Percentiles rank a stretch among this genome's conserved stretches.
Conservation (phyloP, 768 basidiomycete genomes). For the Naganishia antarctica region DNA sequence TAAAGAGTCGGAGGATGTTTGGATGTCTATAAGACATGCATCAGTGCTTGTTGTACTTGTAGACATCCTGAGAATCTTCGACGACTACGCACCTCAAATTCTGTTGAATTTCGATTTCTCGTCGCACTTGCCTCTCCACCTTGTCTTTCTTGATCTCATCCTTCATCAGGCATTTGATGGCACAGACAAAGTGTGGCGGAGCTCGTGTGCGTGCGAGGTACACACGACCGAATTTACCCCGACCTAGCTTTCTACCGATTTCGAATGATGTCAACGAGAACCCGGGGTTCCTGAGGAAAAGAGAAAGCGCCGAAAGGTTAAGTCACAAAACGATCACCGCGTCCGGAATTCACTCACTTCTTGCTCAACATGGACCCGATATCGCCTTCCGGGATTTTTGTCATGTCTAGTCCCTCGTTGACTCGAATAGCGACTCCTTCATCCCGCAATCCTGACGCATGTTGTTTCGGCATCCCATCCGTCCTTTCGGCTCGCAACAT, state of each 20-base stretch:
- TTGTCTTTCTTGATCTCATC: conserved; percentile 84
- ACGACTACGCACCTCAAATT: conserved; percentile 27
- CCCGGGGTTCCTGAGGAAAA: conserved; percentile 1
- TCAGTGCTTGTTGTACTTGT: too few relatives aligned
- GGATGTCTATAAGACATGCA: conserved; percentile 62
- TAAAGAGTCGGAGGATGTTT: conserved; percentile 86
- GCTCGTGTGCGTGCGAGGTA: conserved; percentile 95
- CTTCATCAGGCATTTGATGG: conserved; percentile 95
- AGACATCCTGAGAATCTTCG: too few relatives aligned
- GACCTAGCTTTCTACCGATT: conserved; percentile 93
- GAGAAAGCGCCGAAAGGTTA: not conserved
- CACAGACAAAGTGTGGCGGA: conserved; percentile 85
- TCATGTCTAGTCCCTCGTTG: conserved; percentile 9
- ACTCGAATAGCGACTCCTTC: conserved; percentile 58
- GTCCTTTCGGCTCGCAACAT: not conserved
- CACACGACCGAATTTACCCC: conserved; percentile 97
- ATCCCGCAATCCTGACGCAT: conserved; percentile 58
- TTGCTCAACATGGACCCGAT: conserved; percentile 38
- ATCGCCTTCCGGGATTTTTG: conserved; percentile 13
- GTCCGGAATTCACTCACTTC: conserved; percentile 22
- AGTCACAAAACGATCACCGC: not conserved
- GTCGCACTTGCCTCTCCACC: conserved; percentile 93
- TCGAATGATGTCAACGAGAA: conserved; percentile 60
- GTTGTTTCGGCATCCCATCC: not conserved
- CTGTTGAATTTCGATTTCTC: conserved; percentile 82